phyloP scores from a whole-genome alignment of 306 rosid genomes.

The Betula pendula region DNA sequence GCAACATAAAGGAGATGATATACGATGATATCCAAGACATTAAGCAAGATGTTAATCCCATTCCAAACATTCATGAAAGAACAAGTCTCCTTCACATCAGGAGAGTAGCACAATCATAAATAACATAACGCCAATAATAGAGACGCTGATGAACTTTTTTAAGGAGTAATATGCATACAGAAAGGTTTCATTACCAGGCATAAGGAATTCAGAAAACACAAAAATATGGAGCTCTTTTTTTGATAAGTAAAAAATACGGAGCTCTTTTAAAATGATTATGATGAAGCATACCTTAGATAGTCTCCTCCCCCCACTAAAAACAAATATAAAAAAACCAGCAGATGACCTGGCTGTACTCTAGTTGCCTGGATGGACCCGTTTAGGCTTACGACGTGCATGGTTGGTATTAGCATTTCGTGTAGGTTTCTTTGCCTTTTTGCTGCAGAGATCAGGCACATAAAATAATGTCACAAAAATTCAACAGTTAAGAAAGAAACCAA shows the following conservation, averaged over 20 bases:
- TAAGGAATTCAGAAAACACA: not conserved
- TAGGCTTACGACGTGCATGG: conserved; percentile 74
- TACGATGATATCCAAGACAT: not conserved
- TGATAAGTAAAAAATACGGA: not conserved
- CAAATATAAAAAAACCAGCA: conserved; percentile 27
- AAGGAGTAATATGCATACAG: not conserved
- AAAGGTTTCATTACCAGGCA: not conserved
- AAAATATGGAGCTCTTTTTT: not conserved
- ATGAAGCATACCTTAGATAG: conserved; percentile 41
- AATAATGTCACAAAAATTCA: not conserved
- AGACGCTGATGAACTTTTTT: not conserved
- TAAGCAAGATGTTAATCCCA: not conserved
- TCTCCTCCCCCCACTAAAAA: conserved; percentile 5
- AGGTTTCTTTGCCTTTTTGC: conserved; percentile 64
- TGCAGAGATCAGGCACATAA: conserved; percentile 34
- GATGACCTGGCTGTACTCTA: conserved; percentile 31
- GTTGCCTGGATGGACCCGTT: conserved; percentile 79
- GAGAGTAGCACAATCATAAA: not conserved
- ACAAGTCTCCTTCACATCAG: not conserved
- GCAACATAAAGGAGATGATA: not conserved
- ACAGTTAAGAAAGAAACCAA: not conserved
- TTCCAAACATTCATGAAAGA: not conserved
- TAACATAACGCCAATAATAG: no score
- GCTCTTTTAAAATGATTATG: not conserved
- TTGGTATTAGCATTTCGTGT: conserved; percentile 43